Evolutionary conservation across 345 rosid genomes (phyloP).

Genomic region (Mangifera indica): DNA sequence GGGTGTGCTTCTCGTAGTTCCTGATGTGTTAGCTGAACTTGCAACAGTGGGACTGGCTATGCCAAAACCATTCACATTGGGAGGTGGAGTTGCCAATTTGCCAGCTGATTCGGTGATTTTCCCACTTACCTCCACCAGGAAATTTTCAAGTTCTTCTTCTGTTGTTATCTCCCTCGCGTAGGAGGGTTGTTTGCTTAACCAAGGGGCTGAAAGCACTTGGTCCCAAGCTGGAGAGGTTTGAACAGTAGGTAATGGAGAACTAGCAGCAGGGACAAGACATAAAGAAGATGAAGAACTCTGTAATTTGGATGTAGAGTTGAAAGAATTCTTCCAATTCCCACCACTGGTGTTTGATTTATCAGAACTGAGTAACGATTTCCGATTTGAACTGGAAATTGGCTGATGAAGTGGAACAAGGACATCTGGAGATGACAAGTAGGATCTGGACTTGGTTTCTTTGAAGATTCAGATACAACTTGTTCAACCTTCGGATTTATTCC

Average conservation of each 20-base stretch:
- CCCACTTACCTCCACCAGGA: slow-evolving; percentile 77
- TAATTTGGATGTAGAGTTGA: slow-evolving; percentile 56
- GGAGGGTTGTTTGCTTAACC: slow-evolving; percentile 62
- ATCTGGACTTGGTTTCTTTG: slow-evolving; percentile 55
- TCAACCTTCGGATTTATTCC: slow-evolving; percentile 69
- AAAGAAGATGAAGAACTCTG: slow-evolving; percentile 64
- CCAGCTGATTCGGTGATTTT: slow-evolving; percentile 75
- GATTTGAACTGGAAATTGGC: slow-evolving; percentile 46
- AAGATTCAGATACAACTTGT: slow-evolving; percentile 40
- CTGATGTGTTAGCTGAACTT: slow-evolving; percentile 74
- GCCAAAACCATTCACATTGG: slow-evolving; percentile 63
- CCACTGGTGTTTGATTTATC: slow-evolving; percentile 50
- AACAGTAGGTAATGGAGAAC: slow-evolving; percentile 53
- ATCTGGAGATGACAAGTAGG: slow-evolving; percentile 44
- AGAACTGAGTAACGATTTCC: slow-evolving; percentile 43
- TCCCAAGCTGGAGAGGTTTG: slow-evolving; percentile 66
- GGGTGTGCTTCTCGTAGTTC: slow-evolving; percentile 84
- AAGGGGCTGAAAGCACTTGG: slow-evolving; percentile 63
- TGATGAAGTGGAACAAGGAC: slow-evolving; percentile 88
- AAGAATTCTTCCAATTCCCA: slow-evolving; percentile 49
- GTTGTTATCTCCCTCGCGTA: slow-evolving; percentile 68
- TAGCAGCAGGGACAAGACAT: slow-evolving; percentile 60
- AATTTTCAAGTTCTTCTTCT: slow-evolving; percentile 84
- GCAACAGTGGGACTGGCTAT: slow-evolving; percentile 68
- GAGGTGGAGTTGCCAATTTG: slow-evolving; percentile 72